phyloP scores from a whole-genome alignment of 129 eudicot genomes.

The Flaveria bidentis region DNA sequence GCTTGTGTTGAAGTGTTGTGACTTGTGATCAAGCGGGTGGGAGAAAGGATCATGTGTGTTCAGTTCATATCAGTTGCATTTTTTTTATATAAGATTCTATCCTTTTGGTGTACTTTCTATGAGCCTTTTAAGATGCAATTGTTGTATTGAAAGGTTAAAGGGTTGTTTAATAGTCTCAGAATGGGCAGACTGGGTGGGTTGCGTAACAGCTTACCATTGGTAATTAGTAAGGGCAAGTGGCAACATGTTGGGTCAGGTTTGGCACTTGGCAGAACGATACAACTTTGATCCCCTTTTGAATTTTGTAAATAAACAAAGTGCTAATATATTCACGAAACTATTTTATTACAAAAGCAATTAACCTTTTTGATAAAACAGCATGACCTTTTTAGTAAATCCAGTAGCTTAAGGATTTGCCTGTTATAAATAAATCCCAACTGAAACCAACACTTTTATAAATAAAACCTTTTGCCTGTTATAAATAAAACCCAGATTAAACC shows the following conservation, averaged over 20 bases:
- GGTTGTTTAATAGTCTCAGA: not conserved
- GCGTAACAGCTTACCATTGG: not conserved
- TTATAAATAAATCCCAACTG: not conserved
- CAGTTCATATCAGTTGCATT: not conserved
- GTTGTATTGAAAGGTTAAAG: not conserved
- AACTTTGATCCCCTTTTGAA: not conserved
- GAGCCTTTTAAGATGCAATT: not conserved
- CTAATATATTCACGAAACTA: not conserved
- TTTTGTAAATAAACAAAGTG: not conserved
- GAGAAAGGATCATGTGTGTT: no score
- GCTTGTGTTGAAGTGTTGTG: not conserved
- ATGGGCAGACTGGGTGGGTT: not conserved
- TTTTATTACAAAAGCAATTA: not conserved
- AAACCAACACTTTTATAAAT: not conserved
- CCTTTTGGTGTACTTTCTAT: not conserved
- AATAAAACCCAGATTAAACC: not conserved
- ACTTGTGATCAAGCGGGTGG: not conserved
- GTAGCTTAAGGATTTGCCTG: not conserved
- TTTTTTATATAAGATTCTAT: not conserved
- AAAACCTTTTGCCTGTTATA: not conserved
- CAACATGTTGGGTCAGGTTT: constrained; percentile 1
- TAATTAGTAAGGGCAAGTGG: not conserved
- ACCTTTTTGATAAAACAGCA: not conserved
- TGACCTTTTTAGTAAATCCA: not conserved
- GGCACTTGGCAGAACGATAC: not conserved